Base-by-base conservation (phyloP, 306 rosid genomes). In the Sesbania bispinosa region DNA sequence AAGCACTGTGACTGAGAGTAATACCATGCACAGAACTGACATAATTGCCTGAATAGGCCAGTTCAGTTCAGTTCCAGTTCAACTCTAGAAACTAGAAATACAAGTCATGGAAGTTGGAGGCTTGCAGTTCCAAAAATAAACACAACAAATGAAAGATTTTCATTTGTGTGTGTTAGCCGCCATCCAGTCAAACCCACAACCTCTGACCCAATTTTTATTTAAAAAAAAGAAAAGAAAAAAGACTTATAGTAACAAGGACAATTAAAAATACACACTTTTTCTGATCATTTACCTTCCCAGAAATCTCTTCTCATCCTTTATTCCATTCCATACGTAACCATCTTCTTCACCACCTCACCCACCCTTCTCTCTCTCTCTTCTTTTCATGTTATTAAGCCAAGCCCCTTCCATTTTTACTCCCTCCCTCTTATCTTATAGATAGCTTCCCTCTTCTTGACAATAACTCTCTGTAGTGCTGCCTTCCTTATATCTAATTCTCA, bases 161-260 rank as follows among this genome's bases (percentile, higher is more conserved):
- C 13, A 45, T 8, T 50, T 38, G 43, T 10, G 15, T 36, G 50
- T 24, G 45, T 78, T 45, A 69, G 92, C 95, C 89, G 94, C 98
- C 92, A 81, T 33, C 65, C 69, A 76, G 90, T 90, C 96, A 85
- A 88, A 90, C 76, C 74, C 92, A 85, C 86, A 80, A 73, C 68
- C 57, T 90, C 83, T 85, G 96, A 90, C 93, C 81, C 20, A 52
- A 7, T 59, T 13, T 13, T n/a, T 66, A 13, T 42, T 46, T 0
- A 5, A 2, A 6, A 42, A 3, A 7, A n/a, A n/a, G n/a, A n/a
- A n/a, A n/a, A n/a, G n/a, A n/a, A n/a, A n/a, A n/a, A 42, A 46
- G 16, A 33, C 20, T 10, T 13, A 6, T 7, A 50, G 8, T 20
- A 50, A 50, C 1, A 7, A n/a, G n/a, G n/a, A 50, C 23, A 46